Evolutionary conservation across 1,139 yeast species (phyloP), one percentile per base, ranked within the genome.

Genomic region (Spathaspora sp.): DNA sequence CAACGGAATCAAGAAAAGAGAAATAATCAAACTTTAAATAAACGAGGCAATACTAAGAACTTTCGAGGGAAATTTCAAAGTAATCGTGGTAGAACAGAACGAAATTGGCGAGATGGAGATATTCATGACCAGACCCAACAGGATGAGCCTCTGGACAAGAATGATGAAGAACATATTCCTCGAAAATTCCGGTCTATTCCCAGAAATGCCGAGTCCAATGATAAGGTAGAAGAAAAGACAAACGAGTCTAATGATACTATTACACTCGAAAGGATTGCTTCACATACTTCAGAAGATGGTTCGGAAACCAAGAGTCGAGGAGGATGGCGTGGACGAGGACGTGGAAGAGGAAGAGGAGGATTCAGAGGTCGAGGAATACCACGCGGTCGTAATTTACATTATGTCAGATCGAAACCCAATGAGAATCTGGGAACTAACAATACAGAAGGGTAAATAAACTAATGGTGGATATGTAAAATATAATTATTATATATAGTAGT

Each of bases 301-400:
- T 20, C 38, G 33, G 47, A 48, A 41, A 36, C 44, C 23, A 29
- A 37, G 27, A 41, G 17, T 4, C 17, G 36, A 31, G 36, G 36
- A 15, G 36, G 36, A n/a, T 31, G 18, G 17, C 36, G 36, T 15
- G 36, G 36, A 31, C 36, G 36, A 39, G 50, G 51, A 9, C 42
- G 47, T 27, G 43, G 45, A 16, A 46, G 50, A 41, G 50, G 52
- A 13, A 44, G 55, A 38, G 50, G 58, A n/a, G 53, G 61, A 42
- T 56, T 60, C 15, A 47, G 59, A 41, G 53, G 59, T 16, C 44
- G 58, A 33, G 55, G 65, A 40, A 57, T 7, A 7, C 26, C 26
- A 61, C 11, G 49, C 55, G 27, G 51, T 49, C 10, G 47, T 49
- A 65, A 64, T 46, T 62, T 62, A 41, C 66, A 57, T 43, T 67